Conservation (phyloP, 129 eudicot species). For the Artemisia annua region DNA sequence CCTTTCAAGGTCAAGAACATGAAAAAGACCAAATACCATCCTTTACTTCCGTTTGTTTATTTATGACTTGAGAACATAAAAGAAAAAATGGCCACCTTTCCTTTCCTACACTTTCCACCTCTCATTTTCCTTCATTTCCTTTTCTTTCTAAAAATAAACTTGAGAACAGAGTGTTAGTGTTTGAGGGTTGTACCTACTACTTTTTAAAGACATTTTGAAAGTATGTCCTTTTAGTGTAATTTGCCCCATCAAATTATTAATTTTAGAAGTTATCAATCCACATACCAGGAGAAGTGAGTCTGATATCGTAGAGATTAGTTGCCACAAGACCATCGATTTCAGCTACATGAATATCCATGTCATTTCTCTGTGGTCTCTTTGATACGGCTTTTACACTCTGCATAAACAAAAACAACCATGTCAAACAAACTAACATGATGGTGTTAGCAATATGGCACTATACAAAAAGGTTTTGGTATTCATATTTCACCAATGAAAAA, state of each 20-base stretch:
- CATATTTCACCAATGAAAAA: neutral
- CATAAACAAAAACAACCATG: conserved; percentile 20
- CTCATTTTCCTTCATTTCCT: no score
- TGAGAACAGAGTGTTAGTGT: no score
- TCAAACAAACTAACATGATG: neutral
- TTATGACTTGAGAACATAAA: no score
- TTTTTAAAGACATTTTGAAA: neutral
- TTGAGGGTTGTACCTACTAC: neutral
- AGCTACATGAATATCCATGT: conserved; percentile 41
- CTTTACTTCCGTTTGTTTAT: no score
- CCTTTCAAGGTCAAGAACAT: no score
- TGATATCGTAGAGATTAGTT: conserved; percentile 51
- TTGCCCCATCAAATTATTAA: neutral
- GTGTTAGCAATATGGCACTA: conserved; percentile 3
- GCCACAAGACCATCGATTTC: conserved; percentile 46
- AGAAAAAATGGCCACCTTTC: no score
- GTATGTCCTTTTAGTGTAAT: neutral
- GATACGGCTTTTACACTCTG: conserved; percentile 49
- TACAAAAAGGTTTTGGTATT: neutral
- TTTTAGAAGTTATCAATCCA: neutral
- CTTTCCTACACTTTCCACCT: no score
- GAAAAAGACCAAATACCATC: no score
- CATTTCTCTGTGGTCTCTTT: conserved; percentile 30
- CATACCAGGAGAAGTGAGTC: conserved; percentile 49
- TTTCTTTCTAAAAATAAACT: no score